phyloP scores from a whole-genome alignment of 2,329 filamentous ascomycete genomes.

The Epichloe festucae region DNA sequence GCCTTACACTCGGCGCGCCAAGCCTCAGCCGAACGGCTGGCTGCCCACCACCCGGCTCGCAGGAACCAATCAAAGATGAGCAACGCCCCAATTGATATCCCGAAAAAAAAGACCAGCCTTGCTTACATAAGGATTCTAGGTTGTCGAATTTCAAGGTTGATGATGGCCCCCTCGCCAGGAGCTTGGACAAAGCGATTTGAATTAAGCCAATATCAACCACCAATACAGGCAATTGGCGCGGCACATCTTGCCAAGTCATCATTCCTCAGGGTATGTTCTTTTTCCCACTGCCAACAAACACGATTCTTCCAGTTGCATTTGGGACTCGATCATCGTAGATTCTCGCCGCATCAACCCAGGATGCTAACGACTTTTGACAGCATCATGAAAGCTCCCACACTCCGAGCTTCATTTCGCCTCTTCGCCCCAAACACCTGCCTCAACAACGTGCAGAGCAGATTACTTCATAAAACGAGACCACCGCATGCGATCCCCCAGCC shows the following conservation, averaged over 20 bases:
- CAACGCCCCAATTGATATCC: conserved; percentile 7
- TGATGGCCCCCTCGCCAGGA: not conserved
- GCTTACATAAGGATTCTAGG: conserved; percentile 19
- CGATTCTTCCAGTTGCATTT: too few species aligned
- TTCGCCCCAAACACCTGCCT: conserved; percentile 19
- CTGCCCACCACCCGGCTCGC: conserved; percentile 5
- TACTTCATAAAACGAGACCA: conserved; percentile 28
- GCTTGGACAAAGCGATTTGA: not conserved
- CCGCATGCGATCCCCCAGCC: conserved; percentile 45
- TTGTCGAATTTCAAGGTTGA: conserved; percentile 15
- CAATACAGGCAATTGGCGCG: not conserved
- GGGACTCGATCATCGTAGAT: too few species aligned
- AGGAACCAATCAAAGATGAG: not conserved
- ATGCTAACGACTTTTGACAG: conserved; percentile 1
- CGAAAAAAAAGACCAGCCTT: conserved; percentile 11
- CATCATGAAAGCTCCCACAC: conserved; percentile 20
- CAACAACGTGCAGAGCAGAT: conserved; percentile 26
- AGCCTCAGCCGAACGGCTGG: conserved; percentile 10
- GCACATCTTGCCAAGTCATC: not conserved
- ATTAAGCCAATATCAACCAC: conserved; percentile 8
- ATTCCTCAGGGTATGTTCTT: not conserved
- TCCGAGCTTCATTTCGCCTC: conserved; percentile 20
- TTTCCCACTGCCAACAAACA: not conserved
- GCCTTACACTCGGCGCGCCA: not conserved
- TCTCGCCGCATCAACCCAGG: not conserved